phyloP scores from a whole-genome alignment of 768 basidiomycete genomes.

The Trametes villosa region DNA sequence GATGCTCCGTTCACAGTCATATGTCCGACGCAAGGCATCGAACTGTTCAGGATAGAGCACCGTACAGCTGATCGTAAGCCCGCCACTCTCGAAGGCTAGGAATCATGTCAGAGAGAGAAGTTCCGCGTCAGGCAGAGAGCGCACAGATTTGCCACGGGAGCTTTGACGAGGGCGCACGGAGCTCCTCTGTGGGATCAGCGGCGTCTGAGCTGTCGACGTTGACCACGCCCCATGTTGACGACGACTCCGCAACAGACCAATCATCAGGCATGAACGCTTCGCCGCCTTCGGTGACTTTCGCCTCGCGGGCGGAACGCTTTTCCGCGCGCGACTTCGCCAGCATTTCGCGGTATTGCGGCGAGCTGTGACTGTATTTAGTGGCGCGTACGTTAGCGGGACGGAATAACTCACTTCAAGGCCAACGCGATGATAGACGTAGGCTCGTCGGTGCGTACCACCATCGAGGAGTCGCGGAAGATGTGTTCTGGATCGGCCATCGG shows the following conservation, averaged over 20 bases:
- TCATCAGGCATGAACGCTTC: conserved; percentile 96
- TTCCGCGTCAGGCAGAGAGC: conserved; percentile 31
- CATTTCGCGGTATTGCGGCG: conserved; percentile 83
- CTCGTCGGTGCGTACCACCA: conserved; percentile 95
- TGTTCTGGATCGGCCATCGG: conserved; percentile 84
- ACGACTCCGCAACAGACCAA: conserved; percentile 76
- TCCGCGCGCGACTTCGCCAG: conserved; percentile 76
- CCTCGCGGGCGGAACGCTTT: conserved; percentile 65
- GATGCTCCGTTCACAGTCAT: conserved; percentile 93
- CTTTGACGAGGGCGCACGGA: conserved; percentile 75
- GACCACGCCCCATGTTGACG: conserved; percentile 92
- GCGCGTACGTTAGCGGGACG: too few species aligned
- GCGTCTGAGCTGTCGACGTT: conserved; percentile 73
- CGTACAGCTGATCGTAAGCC: conserved; percentile 89
- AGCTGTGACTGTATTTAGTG: conserved; percentile 48
- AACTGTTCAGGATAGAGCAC: conserved; percentile 97
- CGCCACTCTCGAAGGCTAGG: conserved; percentile 87
- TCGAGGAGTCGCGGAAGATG: conserved; percentile 91
- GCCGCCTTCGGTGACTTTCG: conserved; percentile 60
- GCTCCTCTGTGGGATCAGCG: conserved; percentile 75
- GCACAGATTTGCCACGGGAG: conserved; percentile 82
- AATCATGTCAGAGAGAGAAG: conserved; percentile 11
- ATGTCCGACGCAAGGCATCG: conserved; percentile 88
- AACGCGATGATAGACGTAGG: conserved; percentile 98
- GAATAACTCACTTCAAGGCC: conserved; percentile 71